Evolutionary conservation across 1,139 yeast species (phyloP), one percentile per base, ranked within the genome.

Genomic region (Candida sp.): DNA sequence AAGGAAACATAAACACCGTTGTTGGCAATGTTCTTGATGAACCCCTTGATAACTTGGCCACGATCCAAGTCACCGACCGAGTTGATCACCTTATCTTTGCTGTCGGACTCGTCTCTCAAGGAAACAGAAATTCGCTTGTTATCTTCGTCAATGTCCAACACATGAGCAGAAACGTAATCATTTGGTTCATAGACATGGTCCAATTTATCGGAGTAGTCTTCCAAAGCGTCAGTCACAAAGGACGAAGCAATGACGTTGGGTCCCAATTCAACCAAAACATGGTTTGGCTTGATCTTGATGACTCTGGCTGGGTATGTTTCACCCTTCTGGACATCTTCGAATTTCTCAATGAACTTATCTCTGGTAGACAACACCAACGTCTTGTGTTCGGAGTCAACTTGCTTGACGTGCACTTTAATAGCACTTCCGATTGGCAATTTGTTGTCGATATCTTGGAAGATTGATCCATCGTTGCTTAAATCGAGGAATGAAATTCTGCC

Each of bases 1-100:
- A 94, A 73, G 25, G 90, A 79, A 45, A 94, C 87, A 63, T 88
- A 90, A 33, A 93, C 69, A 68, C 98, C 98, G 53, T 85, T 83
- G 59, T 87, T 85, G 22, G 89, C 83, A 46, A 92, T 80, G 56
- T 86, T 86, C 64, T 86, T 88, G 50, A 94, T 83, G 60, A 86
- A 88, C 17, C 97, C 98, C 58, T 85, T 83, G 37, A 92, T 85
- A 60, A 90, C 77, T 52, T 85, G 87, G 31, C 96, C 97, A 54
- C 82, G 78, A 47, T 75, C 71, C 54, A 93, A 64, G 57, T 90
- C 94, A n/a, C 72, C 70, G 47, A 75, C 64, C 2, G 84, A 63
- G 25, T 66, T 65, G 49, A 90, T 77, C 7, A 72, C 66, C 60
- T 78, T 82, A 61, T 88, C 90, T 49, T 69, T 75, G n/a, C 85